Percentiles rank a stretch among this genome's conserved stretches.
Conservation (phyloP, 2,329 filamentous ascomycete species). For the Coniella vitis region DNA sequence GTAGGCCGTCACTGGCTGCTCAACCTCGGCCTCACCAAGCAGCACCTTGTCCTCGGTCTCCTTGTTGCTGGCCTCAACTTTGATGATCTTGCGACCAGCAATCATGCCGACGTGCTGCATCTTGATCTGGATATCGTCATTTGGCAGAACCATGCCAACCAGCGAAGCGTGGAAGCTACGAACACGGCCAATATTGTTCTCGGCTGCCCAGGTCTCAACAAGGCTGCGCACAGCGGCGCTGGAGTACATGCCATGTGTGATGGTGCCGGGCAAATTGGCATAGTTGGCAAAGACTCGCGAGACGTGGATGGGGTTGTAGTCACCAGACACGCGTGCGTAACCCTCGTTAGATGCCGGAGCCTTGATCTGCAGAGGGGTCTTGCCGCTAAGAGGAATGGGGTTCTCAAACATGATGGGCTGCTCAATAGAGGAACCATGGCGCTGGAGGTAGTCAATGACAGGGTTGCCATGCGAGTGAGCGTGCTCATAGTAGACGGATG, state of each 20-base stretch:
- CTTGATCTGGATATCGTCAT: slow-evolving; percentile 91
- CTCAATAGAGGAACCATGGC: slow-evolving; percentile 85
- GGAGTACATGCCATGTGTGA: slow-evolving; percentile 99
- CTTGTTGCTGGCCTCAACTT: slow-evolving; percentile 92
- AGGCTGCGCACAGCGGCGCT: slow-evolving; percentile 92
- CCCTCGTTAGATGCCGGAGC: slow-evolving; percentile 96
- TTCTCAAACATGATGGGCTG: slow-evolving; percentile 98
- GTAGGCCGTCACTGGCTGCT: slow-evolving; percentile 93
- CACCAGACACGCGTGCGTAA: slow-evolving; percentile 93
- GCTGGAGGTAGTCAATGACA: slow-evolving; percentile 90
- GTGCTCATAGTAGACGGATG: slow-evolving; percentile 84
- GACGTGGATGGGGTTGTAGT: slow-evolving; percentile 98
- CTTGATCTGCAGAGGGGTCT: slow-evolving; percentile 78
- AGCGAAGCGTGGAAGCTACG: slow-evolving; percentile 94
- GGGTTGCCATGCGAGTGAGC: slow-evolving; percentile 95
- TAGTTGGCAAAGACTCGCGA: slow-evolving; percentile 95
- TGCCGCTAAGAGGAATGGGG: slow-evolving; percentile 88
- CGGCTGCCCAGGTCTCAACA: slow-evolving; percentile 97
- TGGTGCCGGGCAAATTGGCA: slow-evolving; percentile 90
- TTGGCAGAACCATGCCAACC: slow-evolving; percentile 97
- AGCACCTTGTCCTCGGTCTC: slow-evolving; percentile 96
- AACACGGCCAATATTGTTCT: slow-evolving; percentile 96
- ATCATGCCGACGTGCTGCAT: slow-evolving; percentile 98
- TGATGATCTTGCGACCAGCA: slow-evolving; percentile 97
- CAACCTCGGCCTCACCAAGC: slow-evolving; percentile 90